These are phyloP conservation scores for Begonia fuchsioides DNA, from an alignment of 306 rosid genomes.

Conservation along the genomic window DNA sequence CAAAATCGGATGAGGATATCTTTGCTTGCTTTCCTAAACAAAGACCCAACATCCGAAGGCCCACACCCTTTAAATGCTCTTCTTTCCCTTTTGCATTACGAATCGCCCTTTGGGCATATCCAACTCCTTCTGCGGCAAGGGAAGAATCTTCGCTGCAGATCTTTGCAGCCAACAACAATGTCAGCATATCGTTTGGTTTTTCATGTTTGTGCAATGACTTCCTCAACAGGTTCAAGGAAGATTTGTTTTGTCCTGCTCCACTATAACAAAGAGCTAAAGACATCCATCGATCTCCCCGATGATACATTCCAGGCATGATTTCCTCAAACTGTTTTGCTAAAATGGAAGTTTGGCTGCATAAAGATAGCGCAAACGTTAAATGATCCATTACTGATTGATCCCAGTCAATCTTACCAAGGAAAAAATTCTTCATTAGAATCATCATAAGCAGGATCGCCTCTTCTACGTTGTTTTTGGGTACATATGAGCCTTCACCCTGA, in stretches of 20 bases:
- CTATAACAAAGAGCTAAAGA: slow-evolving; percentile 69
- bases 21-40: slow-evolving; percentile 73
- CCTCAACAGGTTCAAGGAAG: slow-evolving; percentile 60
- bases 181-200: slow-evolving; percentile 53
- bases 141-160: slow-evolving; percentile 64
- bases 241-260: slow-evolving; percentile 55
- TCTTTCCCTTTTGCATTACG: slow-evolving; percentile 27
- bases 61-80: slow-evolving; percentile 65
- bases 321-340: slow-evolving; percentile 74
- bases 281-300: slow-evolving; percentile 84
- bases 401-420: slow-evolving; percentile 60
- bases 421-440: slow-evolving; percentile 56
- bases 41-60: slow-evolving; percentile 71
- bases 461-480: slow-evolving; percentile 82
- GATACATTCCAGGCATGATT: slow-evolving; percentile 76
- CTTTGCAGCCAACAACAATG: slow-evolving; percentile 69
- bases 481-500: slow-evolving; percentile 70
- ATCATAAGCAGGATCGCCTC: slow-evolving; percentile 85
- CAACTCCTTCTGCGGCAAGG: slow-evolving; percentile 76
- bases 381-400: slow-evolving; percentile 91
- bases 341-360: slow-evolving; percentile 62
- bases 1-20: slow-evolving; percentile 36
- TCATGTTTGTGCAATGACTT: slow-evolving; percentile 78
- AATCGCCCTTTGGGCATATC: slow-evolving; percentile 53
- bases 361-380: slow-evolving; percentile 72